These are phyloP conservation scores for Colletotrichum godetiae DNA, from an alignment of 2,329 filamentous ascomycete genomes.

Conservation along the genomic window DNA sequence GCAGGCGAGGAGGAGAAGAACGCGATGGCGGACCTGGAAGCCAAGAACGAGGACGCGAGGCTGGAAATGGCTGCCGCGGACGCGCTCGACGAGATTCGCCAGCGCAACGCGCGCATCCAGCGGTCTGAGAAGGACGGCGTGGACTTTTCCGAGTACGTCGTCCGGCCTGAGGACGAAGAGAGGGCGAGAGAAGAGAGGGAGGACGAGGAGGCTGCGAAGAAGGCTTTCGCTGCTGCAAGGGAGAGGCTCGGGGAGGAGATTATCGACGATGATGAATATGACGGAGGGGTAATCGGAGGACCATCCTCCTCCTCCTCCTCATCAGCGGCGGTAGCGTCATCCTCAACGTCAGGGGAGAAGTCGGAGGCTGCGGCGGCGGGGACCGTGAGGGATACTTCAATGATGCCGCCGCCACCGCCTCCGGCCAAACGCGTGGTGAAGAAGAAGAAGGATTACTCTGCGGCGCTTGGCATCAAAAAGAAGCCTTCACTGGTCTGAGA, in stretches of 20 bases:
- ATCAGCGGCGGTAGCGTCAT: conserved; percentile 29
- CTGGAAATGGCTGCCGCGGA: conserved; percentile 97
- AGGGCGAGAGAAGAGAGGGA: conserved; percentile 78
- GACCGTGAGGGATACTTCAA: conserved; percentile 46
- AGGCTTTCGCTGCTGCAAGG: conserved; percentile 77
- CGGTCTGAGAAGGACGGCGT: conserved; percentile 76
- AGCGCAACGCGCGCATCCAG: conserved; percentile 88
- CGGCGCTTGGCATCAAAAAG: conserved; percentile 88
- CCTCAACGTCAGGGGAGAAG: conserved; percentile 32
- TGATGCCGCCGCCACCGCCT: conserved; percentile 56
- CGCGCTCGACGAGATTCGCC: conserved; percentile 93
- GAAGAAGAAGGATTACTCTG: conserved; percentile 85
- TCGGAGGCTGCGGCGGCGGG: conserved; percentile 40
- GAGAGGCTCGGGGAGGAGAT: conserved; percentile 65
- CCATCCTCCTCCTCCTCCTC: conserved; percentile 24
- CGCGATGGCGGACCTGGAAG: conserved; percentile 94
- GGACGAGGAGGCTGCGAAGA: conserved; percentile 83
- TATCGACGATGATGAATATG: conserved; percentile 42
- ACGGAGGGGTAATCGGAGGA: neutral
- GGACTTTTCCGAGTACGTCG: conserved; percentile 66
- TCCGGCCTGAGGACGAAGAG: conserved; percentile 68
- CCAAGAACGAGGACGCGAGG: conserved; percentile 92
- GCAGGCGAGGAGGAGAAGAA: conserved; percentile 78
- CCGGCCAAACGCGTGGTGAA: conserved; percentile 83
- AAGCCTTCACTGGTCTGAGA: conserved; percentile 69